Evolutionary conservation across 352 stramenopile species (phyloP).

Genomic region (Aphanomyces euteiches): DNA sequence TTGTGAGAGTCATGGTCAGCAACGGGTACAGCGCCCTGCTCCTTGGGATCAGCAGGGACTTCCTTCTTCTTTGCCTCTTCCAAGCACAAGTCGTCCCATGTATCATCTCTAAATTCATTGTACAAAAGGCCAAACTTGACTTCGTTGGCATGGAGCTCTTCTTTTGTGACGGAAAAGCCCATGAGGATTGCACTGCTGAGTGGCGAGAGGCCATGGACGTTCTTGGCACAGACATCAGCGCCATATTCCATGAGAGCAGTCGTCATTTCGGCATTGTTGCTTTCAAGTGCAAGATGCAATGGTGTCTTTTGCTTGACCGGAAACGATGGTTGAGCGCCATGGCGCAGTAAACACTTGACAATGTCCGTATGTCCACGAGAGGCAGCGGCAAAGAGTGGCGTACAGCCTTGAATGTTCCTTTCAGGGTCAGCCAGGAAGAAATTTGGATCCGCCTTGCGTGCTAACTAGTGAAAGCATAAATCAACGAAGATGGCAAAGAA

Average conservation of each 20-base stretch:
- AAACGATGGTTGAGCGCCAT: slow-evolving; percentile 12
- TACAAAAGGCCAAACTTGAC: background rate
- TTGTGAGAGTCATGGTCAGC: no score
- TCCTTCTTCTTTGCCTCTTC: background rate
- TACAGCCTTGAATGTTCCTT: background rate
- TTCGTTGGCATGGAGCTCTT: slow-evolving; percentile 20
- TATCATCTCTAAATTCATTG: background rate
- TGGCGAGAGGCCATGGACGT: slow-evolving; percentile 7
- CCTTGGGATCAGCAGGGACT: no score
- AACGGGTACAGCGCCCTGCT: no score
- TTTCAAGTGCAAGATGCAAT: slow-evolving; percentile 53
- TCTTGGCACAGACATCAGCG: slow-evolving; percentile 34
- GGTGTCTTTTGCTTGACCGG: slow-evolving; percentile 40
- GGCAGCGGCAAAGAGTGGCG: slow-evolving; percentile 10
- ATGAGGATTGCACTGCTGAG: slow-evolving; percentile 13
- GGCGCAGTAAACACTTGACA: background rate
- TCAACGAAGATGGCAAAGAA: background rate
- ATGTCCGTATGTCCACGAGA: slow-evolving; percentile 1
- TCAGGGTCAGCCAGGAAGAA: background rate
- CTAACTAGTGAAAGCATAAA: background rate
- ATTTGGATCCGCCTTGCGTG: background rate
- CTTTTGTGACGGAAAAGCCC: slow-evolving; percentile 22
- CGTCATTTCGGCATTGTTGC: slow-evolving; percentile 41
- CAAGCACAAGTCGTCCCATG: slow-evolving; percentile 23
- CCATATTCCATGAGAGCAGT: slow-evolving; percentile 44